Base-by-base conservation (phyloP, 2,329 filamentous ascomycete genomes). In the Emmonsiellopsis sp. region DNA sequence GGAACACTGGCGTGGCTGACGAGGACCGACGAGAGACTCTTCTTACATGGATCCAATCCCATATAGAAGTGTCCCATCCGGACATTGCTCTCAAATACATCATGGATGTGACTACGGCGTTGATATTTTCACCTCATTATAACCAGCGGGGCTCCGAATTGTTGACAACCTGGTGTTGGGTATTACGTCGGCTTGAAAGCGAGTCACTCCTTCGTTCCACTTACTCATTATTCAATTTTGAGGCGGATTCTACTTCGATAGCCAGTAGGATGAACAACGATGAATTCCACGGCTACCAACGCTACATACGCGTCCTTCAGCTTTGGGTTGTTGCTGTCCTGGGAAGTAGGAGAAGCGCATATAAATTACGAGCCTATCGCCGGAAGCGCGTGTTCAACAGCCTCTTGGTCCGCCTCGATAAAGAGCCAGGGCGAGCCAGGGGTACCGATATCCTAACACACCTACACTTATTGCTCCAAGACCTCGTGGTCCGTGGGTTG, bases 131-230 rank as follows among this genome's bases (percentile, higher is more conserved):
- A 27, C 42, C 57, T 11, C 43, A 48, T 40, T 58, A 61, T 51
- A 55, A 54, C 7, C 42, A 56, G 9, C 32, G 49, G 10, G 59
- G 60, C 42, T 33, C 50, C 11, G 51, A 53, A 40, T 44, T 64
- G 21, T 56, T 73, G n/a, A 51, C 61, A 42, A 55, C 54, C 52
- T 72, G 70, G 68, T 60, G 58, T 45, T 56, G 60, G 17, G 67
- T 56, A 33, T 34, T 59, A 36, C 33, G 32, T 36, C 50, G 42
- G 7, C 42, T 52, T 5, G 42, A 46, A 3, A 51, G 43, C 14
- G 42, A 49, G 39, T 49, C 40, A 10, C 17, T 49, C 2, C 10
- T 49, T 39, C 36, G 31, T 37, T 13, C 21, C 14, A 37, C 47
- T 32, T 39, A 34, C 17, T 40, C 47, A n/a, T 36, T 14, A 34